These are phyloP conservation scores for Lodderomyces margitis DNA, from an alignment of 1,139 yeast species.

Conservation along the genomic window DNA sequence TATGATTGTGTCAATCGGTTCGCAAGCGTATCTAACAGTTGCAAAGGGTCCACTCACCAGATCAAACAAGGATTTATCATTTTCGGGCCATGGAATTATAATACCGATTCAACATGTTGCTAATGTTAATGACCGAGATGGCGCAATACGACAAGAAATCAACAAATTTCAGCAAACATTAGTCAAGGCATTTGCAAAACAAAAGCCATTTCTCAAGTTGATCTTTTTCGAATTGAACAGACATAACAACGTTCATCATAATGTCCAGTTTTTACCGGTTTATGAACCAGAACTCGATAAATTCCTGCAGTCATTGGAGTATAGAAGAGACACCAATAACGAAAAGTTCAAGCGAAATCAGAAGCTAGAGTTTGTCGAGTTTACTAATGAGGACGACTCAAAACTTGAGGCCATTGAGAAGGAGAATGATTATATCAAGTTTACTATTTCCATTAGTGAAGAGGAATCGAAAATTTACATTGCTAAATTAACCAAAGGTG, in stretches of 20 bases:
- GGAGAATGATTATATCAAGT: conserved; percentile 38
- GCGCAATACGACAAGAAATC: conserved; percentile 16
- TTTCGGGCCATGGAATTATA: conserved; percentile 80
- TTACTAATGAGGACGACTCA: conserved; percentile 22
- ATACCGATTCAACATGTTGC: conserved; percentile 82
- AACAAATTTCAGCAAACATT: conserved; percentile 42
- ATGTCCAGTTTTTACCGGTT: conserved; percentile 63
- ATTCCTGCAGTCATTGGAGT: conserved; percentile 34
- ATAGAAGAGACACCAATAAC: conserved; percentile 48
- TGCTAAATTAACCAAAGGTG: conserved; percentile 24
- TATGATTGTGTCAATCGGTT: conserved; percentile 76
- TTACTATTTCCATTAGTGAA: conserved; percentile 28
- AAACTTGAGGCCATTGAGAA: conserved; percentile 25
- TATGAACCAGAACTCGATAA: conserved; percentile 38
- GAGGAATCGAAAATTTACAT: conserved; percentile 19
- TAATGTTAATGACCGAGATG: conserved; percentile 18
- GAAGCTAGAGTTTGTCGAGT: conserved; percentile 38
- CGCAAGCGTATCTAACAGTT: conserved; percentile 63
- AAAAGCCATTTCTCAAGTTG: conserved; percentile 39
- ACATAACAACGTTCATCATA: conserved; percentile 58
- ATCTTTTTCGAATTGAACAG: conserved; percentile 64
- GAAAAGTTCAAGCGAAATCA: conserved; percentile 46
- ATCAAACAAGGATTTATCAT: conserved; percentile 41
- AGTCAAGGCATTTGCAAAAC: conserved; percentile 40
- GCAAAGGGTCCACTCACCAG: conserved; percentile 85